Conservation (phyloP, 2,329 filamentous ascomycete genomes). For the Sporothrix pallida region DNA sequence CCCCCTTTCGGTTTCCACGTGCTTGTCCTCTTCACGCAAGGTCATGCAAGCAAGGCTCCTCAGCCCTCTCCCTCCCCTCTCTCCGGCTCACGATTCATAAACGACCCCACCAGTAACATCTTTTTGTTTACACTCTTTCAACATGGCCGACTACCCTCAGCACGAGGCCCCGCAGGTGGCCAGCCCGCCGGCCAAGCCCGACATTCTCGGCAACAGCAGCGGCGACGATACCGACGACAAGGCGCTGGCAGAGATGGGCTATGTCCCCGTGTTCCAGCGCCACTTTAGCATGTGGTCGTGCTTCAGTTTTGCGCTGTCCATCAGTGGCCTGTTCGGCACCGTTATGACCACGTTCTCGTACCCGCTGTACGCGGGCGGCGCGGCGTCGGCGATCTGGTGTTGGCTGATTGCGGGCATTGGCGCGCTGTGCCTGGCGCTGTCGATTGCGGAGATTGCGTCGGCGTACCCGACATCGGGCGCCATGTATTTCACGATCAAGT, state of each 20-base stretch:
- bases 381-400: constrained; percentile 61
- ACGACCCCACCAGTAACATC: too few species aligned
- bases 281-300: constrained; percentile 63
- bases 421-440: constrained; percentile 60
- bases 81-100: background rate
- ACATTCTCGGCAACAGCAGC: constrained; percentile 30
- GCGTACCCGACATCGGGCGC: constrained; percentile 60
- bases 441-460: constrained; percentile 62
- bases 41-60: constrained; percentile 25
- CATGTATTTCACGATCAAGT: constrained; percentile 62
- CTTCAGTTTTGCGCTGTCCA: constrained; percentile 65
- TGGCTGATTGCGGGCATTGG: constrained; percentile 63
- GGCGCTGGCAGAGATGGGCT: constrained; percentile 47
- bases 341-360: constrained; percentile 62
- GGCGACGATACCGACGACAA: constrained; percentile 42
- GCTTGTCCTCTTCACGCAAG: background rate
- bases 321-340: constrained; percentile 61
- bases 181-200: constrained; percentile 2
- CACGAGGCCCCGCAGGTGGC: background rate
- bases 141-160: background rate
- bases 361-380: constrained; percentile 59
- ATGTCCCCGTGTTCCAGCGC: constrained; percentile 58
- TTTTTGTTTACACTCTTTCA: background rate
- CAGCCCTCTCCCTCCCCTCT: background rate
- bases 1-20: constrained; percentile 16